Base-by-base conservation (phyloP, 208 protist species). In the Leishmania martiniquensis region DNA sequence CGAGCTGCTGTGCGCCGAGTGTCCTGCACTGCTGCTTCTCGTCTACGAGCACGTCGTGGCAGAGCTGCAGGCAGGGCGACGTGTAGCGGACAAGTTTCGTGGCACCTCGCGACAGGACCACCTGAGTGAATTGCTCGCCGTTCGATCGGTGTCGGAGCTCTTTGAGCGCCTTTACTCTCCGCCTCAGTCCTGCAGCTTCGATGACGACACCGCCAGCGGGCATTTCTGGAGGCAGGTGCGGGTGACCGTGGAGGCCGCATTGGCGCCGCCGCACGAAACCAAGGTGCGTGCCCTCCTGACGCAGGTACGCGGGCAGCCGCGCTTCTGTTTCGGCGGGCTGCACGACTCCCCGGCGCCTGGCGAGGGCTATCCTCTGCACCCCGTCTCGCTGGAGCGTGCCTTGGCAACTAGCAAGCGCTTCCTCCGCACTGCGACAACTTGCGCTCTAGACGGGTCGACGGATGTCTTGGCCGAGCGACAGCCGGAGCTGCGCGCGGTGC, bases 21-120 rank as follows among this genome's bases (percentile, higher is more conserved):
- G 92, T 62, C 94, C 92, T n/a, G 91, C 94, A 20, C 77, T 96
- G 32, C 75, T 79, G 29, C 71, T 89, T 47, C 70, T 91, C 9
- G 75, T 94, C 7, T 95, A 91, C 71, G 87, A 95, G 70, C 90
- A 95, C 76, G 75, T 96, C 25, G 81, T 92, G 20, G 83, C 86
- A 0, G 84, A 81, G 15, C 69, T 92, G 22, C 70, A 80, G 70
- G 57, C 68, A 0, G 86, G 82, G 34, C 76, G 75, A 62, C 78
- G 70, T 17, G 34, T 87, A 15, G 34, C 44, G 51, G 93, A 97
- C 80, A 83, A 86, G 32, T 81, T 93, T 32, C 39, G 74, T 45
- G 59, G 76, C 44, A 77, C 73, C 9, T 57, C 75, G 17, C 83
- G 82, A 9, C 74, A 88, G 49, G 87, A 91, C 84, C 62, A 76